phyloP scores from a whole-genome alignment of 2,329 filamentous ascomycete species.

The Tolypocladium paradoxum region DNA sequence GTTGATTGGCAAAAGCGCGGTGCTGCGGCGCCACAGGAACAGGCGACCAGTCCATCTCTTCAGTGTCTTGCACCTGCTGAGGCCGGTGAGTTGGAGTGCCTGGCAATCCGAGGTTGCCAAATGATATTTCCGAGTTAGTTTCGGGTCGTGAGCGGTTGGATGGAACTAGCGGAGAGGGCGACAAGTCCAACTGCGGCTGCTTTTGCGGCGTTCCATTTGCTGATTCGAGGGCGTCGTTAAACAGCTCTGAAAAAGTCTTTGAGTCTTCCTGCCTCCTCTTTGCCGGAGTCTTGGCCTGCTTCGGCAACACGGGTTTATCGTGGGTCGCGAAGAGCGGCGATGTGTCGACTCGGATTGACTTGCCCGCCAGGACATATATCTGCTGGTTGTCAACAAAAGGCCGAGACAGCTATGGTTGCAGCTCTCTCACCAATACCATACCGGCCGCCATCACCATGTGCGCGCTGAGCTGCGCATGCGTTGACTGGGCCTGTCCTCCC shows the following conservation, averaged over 20 bases:
- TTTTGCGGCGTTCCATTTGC: slow-evolving; percentile 5
- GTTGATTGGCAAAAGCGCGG: slow-evolving; percentile 40
- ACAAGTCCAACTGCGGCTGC: slow-evolving; percentile 8
- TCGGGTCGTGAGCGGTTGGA: not conserved
- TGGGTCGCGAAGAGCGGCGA: slow-evolving; percentile 38
- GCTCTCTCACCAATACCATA: slow-evolving; percentile 39
- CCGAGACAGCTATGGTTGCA: not conserved
- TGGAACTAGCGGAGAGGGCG: slow-evolving; percentile 5
- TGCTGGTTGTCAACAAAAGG: slow-evolving; percentile 16
- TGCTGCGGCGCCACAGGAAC: slow-evolving; percentile 48
- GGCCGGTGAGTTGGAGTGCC: slow-evolving; percentile 8
- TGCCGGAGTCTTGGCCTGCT: slow-evolving; percentile 12
- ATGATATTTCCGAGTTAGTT: slow-evolving; percentile 4
- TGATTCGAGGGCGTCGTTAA: slow-evolving; percentile 22
- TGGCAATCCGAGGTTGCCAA: slow-evolving; percentile 7
- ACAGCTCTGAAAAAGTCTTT: slow-evolving; percentile 31
- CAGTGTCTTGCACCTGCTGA: slow-evolving; percentile 26
- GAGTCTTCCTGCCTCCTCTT: slow-evolving; percentile 19
- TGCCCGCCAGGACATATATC: slow-evolving; percentile 33
- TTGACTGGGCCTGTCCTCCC: slow-evolving; percentile 24
- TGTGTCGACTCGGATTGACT: slow-evolving; percentile 44
- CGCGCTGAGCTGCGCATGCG: slow-evolving; percentile 33
- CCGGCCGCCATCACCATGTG: slow-evolving; percentile 46
- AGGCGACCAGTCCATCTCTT: slow-evolving; percentile 68
- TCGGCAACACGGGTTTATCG: slow-evolving; percentile 13